A percentile compares a stretch with the other conserved stretches of the same genome.
These are phyloP conservation scores for Globisporangium megalacanthum DNA, from an alignment of 352 stramenopile genomes.

Conservation along the genomic window DNA sequence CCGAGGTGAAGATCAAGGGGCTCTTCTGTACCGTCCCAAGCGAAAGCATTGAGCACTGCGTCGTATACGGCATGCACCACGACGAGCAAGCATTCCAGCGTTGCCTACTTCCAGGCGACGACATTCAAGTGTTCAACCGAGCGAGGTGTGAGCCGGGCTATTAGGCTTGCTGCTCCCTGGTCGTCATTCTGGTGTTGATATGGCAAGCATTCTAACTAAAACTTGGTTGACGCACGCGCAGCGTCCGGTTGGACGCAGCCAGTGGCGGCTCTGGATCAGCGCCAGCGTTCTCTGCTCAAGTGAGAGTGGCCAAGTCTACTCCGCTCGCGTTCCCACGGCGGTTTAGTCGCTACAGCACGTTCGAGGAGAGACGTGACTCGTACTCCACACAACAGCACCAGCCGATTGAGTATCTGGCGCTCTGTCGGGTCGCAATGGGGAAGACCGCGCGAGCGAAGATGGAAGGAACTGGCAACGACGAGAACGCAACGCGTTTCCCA, in stretches of 20 bases:
- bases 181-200: not conserved
- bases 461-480: not conserved
- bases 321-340: constrained; percentile 41
- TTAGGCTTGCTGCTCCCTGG: constrained; percentile 1
- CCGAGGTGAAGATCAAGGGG: constrained; percentile 60
- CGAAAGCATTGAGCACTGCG: constrained; percentile 45
- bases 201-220: not conserved
- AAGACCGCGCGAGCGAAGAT: constrained; percentile 32
- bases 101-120: constrained; percentile 2
- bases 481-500: constrained; percentile 16
- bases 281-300: constrained; percentile 7
- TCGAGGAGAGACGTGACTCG: constrained; percentile 26
- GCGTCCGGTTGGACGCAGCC: not conserved
- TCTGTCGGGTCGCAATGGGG: constrained; percentile 67
- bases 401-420: constrained; percentile 39
- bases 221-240: not conserved
- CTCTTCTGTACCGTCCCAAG: constrained; percentile 61
- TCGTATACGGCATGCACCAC: constrained; percentile 58
- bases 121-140: constrained; percentile 31
- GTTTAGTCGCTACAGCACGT: constrained; percentile 73
- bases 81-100: constrained; percentile 7
- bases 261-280: constrained; percentile 17
- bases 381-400: not conserved
- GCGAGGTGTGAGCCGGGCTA: constrained; percentile 9
- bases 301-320: constrained; percentile 5